phyloP scores from a whole-genome alignment of 345 rosid species.

The Camelina neglecta region DNA sequence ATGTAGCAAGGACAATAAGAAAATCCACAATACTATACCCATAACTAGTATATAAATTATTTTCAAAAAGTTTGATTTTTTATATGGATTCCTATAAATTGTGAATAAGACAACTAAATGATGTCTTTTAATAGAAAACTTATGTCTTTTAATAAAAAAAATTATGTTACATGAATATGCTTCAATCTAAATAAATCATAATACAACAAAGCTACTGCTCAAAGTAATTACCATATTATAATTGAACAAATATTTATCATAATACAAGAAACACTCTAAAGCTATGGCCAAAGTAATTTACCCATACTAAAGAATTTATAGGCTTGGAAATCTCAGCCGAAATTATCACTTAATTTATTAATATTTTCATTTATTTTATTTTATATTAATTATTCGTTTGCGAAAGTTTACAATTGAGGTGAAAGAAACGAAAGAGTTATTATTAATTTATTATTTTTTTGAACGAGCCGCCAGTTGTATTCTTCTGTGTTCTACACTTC shows the following conservation, averaged over 20 bases:
- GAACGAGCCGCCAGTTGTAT: conserved; percentile 48
- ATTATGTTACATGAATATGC: conserved; percentile 30
- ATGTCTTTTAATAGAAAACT: background rate
- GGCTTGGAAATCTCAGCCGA: conserved; percentile 52
- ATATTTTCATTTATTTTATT: background rate
- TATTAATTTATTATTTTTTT: conserved; percentile 3
- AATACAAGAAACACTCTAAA: conserved; percentile 31
- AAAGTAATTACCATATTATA: background rate
- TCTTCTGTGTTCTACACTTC: conserved; percentile 48
- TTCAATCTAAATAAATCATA: conserved; percentile 5
- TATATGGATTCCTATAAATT: background rate
- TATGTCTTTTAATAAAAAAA: background rate
- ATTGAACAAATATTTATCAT: background rate
- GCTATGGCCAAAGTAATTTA: conserved; percentile 18
- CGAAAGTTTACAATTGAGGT: conserved; percentile 54
- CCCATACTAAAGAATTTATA: conserved; percentile 19
- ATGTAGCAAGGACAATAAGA: too few relatives aligned
- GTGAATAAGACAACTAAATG: background rate
- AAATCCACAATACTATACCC: too few relatives aligned
- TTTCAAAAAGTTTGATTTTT: background rate
- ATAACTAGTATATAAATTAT: background rate
- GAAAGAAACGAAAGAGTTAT: conserved; percentile 59
- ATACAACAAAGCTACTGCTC: conserved; percentile 30
- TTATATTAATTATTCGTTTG: conserved; percentile 45
- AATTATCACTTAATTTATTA: conserved; percentile 40